A percentile compares a stretch with the other conserved stretches of the same genome.
Evolutionary conservation across 805 yeast species (phyloP).

Genomic region (Nakazawaea siamensis): DNA sequence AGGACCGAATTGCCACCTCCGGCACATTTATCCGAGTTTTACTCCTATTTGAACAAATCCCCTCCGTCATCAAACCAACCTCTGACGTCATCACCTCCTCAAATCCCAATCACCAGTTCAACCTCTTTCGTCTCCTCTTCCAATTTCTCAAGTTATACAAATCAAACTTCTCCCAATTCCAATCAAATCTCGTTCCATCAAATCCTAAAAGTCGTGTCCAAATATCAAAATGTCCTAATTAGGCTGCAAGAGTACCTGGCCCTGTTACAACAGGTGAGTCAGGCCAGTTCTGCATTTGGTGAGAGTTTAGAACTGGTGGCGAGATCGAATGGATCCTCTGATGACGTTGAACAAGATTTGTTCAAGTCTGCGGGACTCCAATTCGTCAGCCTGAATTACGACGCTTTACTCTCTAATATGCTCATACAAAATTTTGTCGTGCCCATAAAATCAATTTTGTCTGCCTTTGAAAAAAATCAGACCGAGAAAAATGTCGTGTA

Average conservation of each 20-base stretch:
- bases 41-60: constrained; percentile 36
- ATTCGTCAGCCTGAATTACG: constrained; percentile 68
- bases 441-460: constrained; percentile 40
- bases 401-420: constrained; percentile 55
- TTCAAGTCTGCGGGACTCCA: constrained; percentile 72
- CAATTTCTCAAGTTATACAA: constrained; percentile 27
- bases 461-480: constrained; percentile 34
- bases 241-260: constrained; percentile 39
- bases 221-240: constrained; percentile 37
- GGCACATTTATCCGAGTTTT: constrained; percentile 54
- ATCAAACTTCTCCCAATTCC: constrained; percentile 40
- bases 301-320: constrained; percentile 59
- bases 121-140: constrained; percentile 11
- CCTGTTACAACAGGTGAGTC: constrained; percentile 39
- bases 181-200: constrained; percentile 54
- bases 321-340: constrained; percentile 39
- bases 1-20: constrained; percentile 24
- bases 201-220: constrained; percentile 37
- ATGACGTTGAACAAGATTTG: constrained; percentile 52
- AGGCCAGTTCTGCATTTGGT: constrained; percentile 67
- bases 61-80: too few species aligned
- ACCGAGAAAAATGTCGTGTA: constrained; percentile 43
- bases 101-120: constrained; percentile 5
- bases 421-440: constrained; percentile 45
- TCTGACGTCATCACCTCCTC: constrained; percentile 2